A percentile compares a stretch with the other conserved stretches of the same genome.
Conservation (phyloP, 345 rosid species). For the Gossypium rotundifolium region DNA sequence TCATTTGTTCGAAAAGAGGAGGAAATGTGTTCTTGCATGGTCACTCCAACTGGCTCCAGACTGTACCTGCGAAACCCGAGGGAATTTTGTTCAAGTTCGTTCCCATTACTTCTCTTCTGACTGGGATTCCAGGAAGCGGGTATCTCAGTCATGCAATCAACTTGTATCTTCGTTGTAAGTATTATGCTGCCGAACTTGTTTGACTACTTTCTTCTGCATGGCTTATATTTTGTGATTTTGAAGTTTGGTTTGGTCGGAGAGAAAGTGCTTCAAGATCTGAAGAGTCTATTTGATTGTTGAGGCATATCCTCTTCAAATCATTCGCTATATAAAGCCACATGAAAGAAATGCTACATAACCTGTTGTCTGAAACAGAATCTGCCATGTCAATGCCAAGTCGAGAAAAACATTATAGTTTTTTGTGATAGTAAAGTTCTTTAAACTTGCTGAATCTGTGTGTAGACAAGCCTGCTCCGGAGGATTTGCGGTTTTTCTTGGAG, state of each 20-base stretch:
- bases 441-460: conserved; percentile 8
- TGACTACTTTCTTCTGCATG: neutral
- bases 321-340: neutral
- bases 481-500: conserved; percentile 60
- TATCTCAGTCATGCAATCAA: conserved; percentile 74
- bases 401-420: neutral
- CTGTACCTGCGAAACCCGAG: conserved; percentile 58
- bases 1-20: conserved; percentile 60
- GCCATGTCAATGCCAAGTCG: neutral
- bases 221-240: neutral
- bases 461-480: conserved; percentile 58
- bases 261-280: neutral
- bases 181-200: conserved; percentile 5
- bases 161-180: conserved; percentile 69
- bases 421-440: neutral
- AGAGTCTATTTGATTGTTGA: too few relatives aligned
- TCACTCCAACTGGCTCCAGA: conserved; percentile 71
- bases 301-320: too few relatives aligned
- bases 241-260: neutral
- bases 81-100: conserved; percentile 61
- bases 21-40: conserved; percentile 46
- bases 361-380: neutral
- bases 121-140: conserved; percentile 67
- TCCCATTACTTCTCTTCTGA: conserved; percentile 64
- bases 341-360: neutral